Evolutionary conservation across 106 monocot genomes (phyloP).

Genomic region (Cymbidium sinense): DNA sequence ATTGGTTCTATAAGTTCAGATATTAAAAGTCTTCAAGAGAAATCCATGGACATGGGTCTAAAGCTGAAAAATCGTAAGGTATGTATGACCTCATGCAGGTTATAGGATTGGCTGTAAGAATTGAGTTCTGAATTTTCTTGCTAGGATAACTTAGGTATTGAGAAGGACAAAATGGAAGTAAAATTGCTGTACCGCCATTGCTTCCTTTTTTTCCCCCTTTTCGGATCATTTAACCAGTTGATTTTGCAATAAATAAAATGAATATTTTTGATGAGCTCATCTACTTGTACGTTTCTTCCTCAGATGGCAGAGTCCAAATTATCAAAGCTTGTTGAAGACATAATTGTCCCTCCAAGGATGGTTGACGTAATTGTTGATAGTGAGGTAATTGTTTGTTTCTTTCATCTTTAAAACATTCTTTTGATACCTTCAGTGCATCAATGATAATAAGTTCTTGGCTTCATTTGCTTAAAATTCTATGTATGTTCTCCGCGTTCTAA

Average conservation of each 20-base stretch:
- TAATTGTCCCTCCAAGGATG: constrained; percentile 94
- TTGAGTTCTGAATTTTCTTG: background rate
- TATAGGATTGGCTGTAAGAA: background rate
- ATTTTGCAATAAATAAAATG: background rate
- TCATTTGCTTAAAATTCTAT: background rate
- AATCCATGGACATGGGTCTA: constrained; percentile 98
- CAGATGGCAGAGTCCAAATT: constrained; percentile 89
- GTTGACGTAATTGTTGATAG: constrained; percentile 88
- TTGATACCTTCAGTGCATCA: background rate
- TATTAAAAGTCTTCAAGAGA: constrained; percentile 94
- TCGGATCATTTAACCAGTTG: background rate
- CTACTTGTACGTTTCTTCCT: constrained; percentile 6
- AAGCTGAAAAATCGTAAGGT: constrained; percentile 99
- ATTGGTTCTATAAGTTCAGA: constrained; percentile 99
- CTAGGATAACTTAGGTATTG: background rate
- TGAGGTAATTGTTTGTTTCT: constrained; percentile 43
- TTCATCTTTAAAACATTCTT: background rate
- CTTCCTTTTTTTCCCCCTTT: background rate
- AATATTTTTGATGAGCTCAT: background rate
- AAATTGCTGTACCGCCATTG: background rate
- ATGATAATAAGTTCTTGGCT: background rate
- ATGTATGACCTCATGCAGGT: background rate
- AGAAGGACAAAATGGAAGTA: background rate
- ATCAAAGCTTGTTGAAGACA: constrained; percentile 97
- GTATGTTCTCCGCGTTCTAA: background rate